phyloP scores from a whole-genome alignment of 2,329 filamentous ascomycete genomes.

The Colletotrichum gigasporum region DNA sequence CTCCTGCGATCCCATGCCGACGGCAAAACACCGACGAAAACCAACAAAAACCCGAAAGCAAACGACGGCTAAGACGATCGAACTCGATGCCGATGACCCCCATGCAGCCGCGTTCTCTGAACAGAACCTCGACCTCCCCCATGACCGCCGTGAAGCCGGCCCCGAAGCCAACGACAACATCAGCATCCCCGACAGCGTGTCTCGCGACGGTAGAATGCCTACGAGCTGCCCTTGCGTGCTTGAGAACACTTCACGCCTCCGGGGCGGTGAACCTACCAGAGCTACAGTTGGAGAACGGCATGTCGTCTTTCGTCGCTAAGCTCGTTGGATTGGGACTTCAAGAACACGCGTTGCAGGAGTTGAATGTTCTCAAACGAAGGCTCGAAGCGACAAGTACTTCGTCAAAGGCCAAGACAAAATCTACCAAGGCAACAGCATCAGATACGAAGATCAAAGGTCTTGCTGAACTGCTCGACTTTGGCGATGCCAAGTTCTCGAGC shows the following conservation, averaged over 20 bases:
- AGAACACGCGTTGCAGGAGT: constrained; percentile 74
- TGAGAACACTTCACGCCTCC: constrained; percentile 66
- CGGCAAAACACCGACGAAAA: constrained; percentile 47
- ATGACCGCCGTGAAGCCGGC: constrained; percentile 45
- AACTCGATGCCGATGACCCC: constrained; percentile 68
- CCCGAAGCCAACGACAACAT: constrained; percentile 38
- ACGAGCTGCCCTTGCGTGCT: constrained; percentile 71
- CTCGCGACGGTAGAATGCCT: constrained; percentile 74
- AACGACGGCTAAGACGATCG: constrained; percentile 62
- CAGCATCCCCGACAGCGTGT: constrained; percentile 51
- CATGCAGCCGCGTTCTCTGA: constrained; percentile 68
- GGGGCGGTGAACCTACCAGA: constrained; percentile 64
- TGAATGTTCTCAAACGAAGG: constrained; percentile 71
- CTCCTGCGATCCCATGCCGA: constrained; percentile 44
- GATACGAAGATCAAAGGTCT: constrained; percentile 51
- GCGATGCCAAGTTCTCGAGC: constrained; percentile 50
- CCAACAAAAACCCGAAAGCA: constrained; percentile 37
- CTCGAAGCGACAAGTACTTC: constrained; percentile 53
- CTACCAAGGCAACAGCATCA: background rate
- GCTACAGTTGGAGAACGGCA: constrained; percentile 77
- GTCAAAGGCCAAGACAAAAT: constrained; percentile 7
- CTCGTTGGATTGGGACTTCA: constrained; percentile 72
- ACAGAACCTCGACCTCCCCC: constrained; percentile 67
- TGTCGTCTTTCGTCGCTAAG: constrained; percentile 74
- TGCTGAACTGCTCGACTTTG: constrained; percentile 71